phyloP scores from a whole-genome alignment of 495 filamentous ascomycete genomes.

The Pseudoneurospora amorphoporcata region DNA sequence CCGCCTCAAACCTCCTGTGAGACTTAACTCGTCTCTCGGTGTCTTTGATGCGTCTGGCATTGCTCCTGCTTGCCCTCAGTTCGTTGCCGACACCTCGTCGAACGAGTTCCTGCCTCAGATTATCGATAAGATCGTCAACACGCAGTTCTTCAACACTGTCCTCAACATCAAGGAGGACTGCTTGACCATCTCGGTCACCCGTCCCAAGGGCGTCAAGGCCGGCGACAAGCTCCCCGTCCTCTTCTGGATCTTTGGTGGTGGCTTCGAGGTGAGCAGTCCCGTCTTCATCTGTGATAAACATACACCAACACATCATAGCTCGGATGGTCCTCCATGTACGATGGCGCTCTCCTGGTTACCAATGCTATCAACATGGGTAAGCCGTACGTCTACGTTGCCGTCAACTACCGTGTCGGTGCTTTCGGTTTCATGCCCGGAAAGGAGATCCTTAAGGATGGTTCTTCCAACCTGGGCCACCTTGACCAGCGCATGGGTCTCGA shows the following conservation, averaged over 20 bases:
- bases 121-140: conserved; percentile 41
- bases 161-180: conserved; percentile 53
- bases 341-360: conserved; percentile 43
- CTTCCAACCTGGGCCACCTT: conserved; percentile 50
- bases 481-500: conserved; percentile 58
- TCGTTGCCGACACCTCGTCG: conserved; percentile 34
- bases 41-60: conserved; percentile 39
- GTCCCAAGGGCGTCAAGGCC: conserved; percentile 45
- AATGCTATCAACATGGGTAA: conserved; percentile 45
- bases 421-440: conserved; percentile 53
- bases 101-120: conserved; percentile 34
- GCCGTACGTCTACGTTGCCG: conserved; percentile 51
- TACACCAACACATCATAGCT: conserved; percentile 18
- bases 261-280: conserved; percentile 41
- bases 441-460: conserved; percentile 55
- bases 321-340: conserved; percentile 45
- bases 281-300: background rate
- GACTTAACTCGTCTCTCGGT: conserved; percentile 32
- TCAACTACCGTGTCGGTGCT: conserved; percentile 52
- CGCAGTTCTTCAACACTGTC: conserved; percentile 46
- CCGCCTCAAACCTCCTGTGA: conserved; percentile 34
- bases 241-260: conserved; percentile 68
- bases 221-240: conserved; percentile 54
- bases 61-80: conserved; percentile 47
- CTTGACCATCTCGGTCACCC: conserved; percentile 52